A percentile compares a stretch with the other conserved stretches of the same genome.
Evolutionary conservation across 306 rosid genomes (phyloP).

Genomic region (Quercus robur): DNA sequence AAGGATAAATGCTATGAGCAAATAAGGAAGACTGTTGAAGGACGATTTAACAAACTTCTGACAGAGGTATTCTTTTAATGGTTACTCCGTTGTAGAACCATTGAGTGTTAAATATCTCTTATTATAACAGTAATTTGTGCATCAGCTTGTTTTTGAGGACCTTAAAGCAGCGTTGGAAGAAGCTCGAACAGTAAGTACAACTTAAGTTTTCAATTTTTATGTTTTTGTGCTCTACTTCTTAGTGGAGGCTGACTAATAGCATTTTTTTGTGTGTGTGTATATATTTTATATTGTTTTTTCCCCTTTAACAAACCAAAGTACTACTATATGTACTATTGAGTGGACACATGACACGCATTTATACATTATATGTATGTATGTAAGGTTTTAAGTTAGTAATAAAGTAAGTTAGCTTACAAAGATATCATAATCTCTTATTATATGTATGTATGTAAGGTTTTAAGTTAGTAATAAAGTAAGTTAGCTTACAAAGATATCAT

Average conservation of each 20-base stretch:
- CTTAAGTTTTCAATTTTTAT: conserved; percentile 17
- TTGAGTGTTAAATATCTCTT: conserved; percentile 8
- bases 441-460: too few species aligned
- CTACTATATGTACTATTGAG: too few species aligned
- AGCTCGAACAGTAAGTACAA: conserved; percentile 63
- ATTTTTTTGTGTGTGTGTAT: background rate
- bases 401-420: too few species aligned
- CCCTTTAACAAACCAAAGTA: background rate
- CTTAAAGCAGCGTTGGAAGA: conserved; percentile 93
- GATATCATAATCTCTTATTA: too few species aligned
- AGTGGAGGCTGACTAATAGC: background rate
- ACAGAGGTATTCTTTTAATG: conserved; percentile 52
- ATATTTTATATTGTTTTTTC: background rate
- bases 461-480: too few species aligned
- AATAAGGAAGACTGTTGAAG: conserved; percentile 89
- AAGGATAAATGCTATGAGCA: conserved; percentile 95
- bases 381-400: too few species aligned
- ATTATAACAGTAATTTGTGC: conserved; percentile 37
- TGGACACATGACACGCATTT: too few species aligned
- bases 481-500: too few species aligned
- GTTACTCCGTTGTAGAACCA: background rate
- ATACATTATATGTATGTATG: too few species aligned
- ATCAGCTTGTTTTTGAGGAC: conserved; percentile 83
- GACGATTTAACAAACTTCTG: conserved; percentile 77
- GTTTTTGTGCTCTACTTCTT: background rate